Evolutionary conservation across 352 stramenopile genomes (phyloP), one percentile per base, ranked within the genome.

Genomic region (Pythium utonaiense): DNA sequence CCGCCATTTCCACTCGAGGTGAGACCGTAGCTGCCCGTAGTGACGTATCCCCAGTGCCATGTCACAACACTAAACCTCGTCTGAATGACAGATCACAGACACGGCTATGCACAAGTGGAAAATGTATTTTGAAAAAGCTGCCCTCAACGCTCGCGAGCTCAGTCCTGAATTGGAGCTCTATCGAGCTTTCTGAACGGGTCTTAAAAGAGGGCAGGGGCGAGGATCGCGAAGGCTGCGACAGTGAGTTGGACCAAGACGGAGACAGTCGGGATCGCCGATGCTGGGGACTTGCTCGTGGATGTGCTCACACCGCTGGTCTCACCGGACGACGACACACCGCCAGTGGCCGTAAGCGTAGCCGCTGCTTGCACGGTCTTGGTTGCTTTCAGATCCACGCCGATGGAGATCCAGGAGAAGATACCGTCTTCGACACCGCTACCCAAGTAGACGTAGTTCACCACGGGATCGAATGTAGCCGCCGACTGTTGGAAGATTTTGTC

Each of bases 371-470:
- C 60, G n/a, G 19, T 66, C 57, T 70, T 55, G 2, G 58, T 27
- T 0, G n/a, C 13, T 8, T 53, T 60, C 58, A 70, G 63, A 34
- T 75, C 67, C 16, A 75, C 60, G 19, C 67, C 67, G 22, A 69
- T 52, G 3, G 65, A 69, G 57, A 77, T 67, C 69, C 69, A 77
- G 25, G 69, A 58, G 54, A 77, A 49, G 14, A 74, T 60, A 21
- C 65, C 69, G 24, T 76, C 65, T 36, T 57, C 47, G 33, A 76
- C 58, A 14, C 9, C 9, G 28, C 41, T 54, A 17, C 65, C 65
- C 50, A 77, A 56, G 30, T 67, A 41, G 22, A 67, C 62, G 59
- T 77, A 73, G 55, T 77, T 50, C n/a, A 77, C 57, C 21, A 77
- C 47, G 4, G 69, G 69, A 34, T 77, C 69, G 38, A 69, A 77